Base-by-base conservation (phyloP, 2,329 filamentous ascomycete genomes). In the Ophiocordyceps camponoti-leonardi region DNA sequence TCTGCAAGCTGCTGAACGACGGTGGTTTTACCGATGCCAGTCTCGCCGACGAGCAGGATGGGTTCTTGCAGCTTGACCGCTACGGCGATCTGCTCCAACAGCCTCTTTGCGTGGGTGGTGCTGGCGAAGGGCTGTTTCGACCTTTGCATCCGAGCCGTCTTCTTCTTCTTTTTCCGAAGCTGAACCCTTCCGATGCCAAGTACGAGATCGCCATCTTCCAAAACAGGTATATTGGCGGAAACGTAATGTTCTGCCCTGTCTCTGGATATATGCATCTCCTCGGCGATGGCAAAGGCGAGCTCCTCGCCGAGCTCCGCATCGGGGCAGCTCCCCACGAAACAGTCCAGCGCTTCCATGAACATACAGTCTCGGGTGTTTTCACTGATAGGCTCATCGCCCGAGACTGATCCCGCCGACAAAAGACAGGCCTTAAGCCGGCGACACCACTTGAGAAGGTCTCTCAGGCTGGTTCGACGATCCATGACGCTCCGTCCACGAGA, bases 11-110 rank as follows among this genome's bases (percentile, higher is more conserved):
- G 87, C 60, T 99, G 92, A 14, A 98, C 81, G 23, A 92, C 84
- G 0, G 92, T 94, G 0, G 92, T 99, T 65, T 99, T 99, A 55
- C 92, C 92, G 44, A 94, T 95, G 67, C 92, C 92, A 8, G 92
- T 99, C 66, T 99, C 92, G 58, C 92, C 92, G n/a, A 99, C 92
- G 26, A 99, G 76, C 18, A 99, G 67, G 1, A 94, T 76, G 4
- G 93, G 87, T 56, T 99, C 92, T n/a, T 77, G 75, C 54, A 87
- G 76, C 49, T 83, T 79, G 6, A 95, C 77, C 1, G 87, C 83
- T 35, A 86, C 80, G 1, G 85, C 79, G 46, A 96, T 83, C 58
- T 93, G 86, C 59, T 98, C 93, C 44, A 98, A 74, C 13, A 94
- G 70, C 49, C 82, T 77, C 51, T 86, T 77, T 0, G 90, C 90